Conservation (phyloP, 2,329 filamentous ascomycete species). For the Leptographium galeiforme region DNA sequence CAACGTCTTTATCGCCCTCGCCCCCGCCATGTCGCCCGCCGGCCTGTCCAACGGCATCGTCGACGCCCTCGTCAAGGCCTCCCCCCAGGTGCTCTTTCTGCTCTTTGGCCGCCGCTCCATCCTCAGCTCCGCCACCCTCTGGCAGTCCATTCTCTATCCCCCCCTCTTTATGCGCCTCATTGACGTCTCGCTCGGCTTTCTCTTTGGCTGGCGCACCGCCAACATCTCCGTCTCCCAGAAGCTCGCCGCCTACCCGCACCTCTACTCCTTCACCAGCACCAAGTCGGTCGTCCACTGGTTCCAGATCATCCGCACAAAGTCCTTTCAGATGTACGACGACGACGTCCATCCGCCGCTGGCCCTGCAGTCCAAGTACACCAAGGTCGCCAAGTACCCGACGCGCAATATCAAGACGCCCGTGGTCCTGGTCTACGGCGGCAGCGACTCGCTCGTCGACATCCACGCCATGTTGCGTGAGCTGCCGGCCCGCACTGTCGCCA, state of each 20-base stretch:
- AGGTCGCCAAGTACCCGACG: conserved; percentile 91
- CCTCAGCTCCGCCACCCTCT: conserved; percentile 86
- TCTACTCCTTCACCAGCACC: conserved; percentile 93
- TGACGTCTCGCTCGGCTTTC: conserved; percentile 64
- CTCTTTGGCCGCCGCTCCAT: conserved; percentile 88
- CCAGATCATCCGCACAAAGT: conserved; percentile 92
- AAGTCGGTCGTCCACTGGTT: conserved; percentile 99
- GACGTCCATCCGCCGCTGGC: conserved; percentile 69
- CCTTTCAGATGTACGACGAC: conserved; percentile 98
- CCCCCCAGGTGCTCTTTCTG: conserved; percentile 81
- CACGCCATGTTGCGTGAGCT: conserved; percentile 82
- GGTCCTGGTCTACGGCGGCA: conserved; percentile 84
- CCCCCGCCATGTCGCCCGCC: conserved; percentile 90
- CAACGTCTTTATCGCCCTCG: conserved; percentile 90
- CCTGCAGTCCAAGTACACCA: conserved; percentile 73
- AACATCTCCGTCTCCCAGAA: conserved; percentile 86
- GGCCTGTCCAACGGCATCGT: conserved; percentile 83
- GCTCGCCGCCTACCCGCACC: conserved; percentile 83
- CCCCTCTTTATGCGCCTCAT: conserved; percentile 84
- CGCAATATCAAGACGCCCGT: conserved; percentile 95
- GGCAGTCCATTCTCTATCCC: conserved; percentile 90
- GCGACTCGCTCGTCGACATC: conserved; percentile 89
- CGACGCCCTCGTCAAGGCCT: conserved; percentile 84
- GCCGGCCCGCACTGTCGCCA: conserved; percentile 71
- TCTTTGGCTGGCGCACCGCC: conserved; percentile 78